phyloP scores from a whole-genome alignment of 2,329 filamentous ascomycete genomes.

The Kalmusia sp. region DNA sequence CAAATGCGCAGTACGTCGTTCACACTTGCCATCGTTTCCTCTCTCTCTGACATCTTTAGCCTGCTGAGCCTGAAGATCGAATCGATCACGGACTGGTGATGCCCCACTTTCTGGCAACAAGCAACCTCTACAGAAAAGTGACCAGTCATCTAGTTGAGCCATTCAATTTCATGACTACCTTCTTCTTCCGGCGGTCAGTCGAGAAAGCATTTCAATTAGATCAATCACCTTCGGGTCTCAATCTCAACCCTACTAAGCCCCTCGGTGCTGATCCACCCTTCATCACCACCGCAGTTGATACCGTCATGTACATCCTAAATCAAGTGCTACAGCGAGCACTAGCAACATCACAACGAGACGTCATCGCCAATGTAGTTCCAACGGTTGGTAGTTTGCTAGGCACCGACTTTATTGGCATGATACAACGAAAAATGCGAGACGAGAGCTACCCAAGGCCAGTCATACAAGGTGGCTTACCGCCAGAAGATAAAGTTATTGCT shows the following conservation, averaged over 20 bases:
- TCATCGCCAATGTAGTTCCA: conserved; percentile 79
- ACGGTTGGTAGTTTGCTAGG: conserved; percentile 81
- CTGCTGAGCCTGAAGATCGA: conserved; percentile 56
- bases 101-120: conserved; percentile 78
- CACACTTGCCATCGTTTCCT: conserved; percentile 15
- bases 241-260: conserved; percentile 74
- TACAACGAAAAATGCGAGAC: conserved; percentile 96
- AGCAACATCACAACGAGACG: conserved; percentile 80
- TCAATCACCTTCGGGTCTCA: conserved; percentile 81
- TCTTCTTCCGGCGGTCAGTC: conserved; percentile 95
- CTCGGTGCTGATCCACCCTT: conserved; percentile 82
- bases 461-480: conserved; percentile 80
- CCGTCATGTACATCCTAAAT: conserved; percentile 99
- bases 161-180: conserved; percentile 91
- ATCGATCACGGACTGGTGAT: conserved; percentile 65
- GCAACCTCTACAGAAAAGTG: conserved; percentile 81
- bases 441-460: conserved; percentile 86
- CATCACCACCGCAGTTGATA: conserved; percentile 94
- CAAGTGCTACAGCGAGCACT: conserved; percentile 86
- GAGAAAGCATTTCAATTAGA: conserved; percentile 98
- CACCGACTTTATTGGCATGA: conserved; percentile 93
- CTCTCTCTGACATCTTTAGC: conserved; percentile 29
- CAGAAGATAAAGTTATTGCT: conserved; percentile 84
- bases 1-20: conserved; percentile 80
- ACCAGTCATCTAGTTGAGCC: conserved; percentile 75